Evolutionary conservation across 495 filamentous ascomycete species (phyloP).

Genomic region (Trichoderma erinaceum): DNA sequence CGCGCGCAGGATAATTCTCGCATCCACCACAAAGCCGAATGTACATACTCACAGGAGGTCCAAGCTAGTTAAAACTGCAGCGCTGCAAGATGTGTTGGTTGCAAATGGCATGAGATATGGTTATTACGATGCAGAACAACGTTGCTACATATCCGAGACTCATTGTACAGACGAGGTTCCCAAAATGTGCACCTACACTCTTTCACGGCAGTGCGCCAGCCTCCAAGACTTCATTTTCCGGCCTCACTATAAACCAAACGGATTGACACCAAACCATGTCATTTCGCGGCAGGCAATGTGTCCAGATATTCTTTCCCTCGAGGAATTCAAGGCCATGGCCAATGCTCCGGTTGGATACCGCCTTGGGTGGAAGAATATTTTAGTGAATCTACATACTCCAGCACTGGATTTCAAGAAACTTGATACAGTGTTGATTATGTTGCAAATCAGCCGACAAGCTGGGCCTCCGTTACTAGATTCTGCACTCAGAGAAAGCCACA

Average conservation of each 20-base stretch:
- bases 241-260: constrained; percentile 22
- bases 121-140: constrained; percentile 26
- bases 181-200: constrained; percentile 30
- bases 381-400: constrained; percentile 42
- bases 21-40: constrained; percentile 42
- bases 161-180: constrained; percentile 19
- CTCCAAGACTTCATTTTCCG: constrained; percentile 37
- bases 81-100: constrained; percentile 35
- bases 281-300: constrained; percentile 41
- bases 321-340: constrained; percentile 47
- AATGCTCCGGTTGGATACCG: constrained; percentile 40
- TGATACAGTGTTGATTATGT: constrained; percentile 39
- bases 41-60: constrained; percentile 35
- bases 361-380: constrained; percentile 52
- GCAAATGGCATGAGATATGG: constrained; percentile 37
- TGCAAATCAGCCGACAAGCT: constrained; percentile 46
- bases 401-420: constrained; percentile 42
- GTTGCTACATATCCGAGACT: constrained; percentile 27
- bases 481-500: constrained; percentile 20
- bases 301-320: constrained; percentile 38
- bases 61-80: constrained; percentile 21
- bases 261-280: constrained; percentile 36
- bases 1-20: constrained; percentile 19
- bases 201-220: constrained; percentile 22
- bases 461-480: constrained; percentile 28